A percentile compares a stretch with the other conserved stretches of the same genome.
Conservation (phyloP, 2,329 filamentous ascomycete species). For the Eutypa lata region DNA sequence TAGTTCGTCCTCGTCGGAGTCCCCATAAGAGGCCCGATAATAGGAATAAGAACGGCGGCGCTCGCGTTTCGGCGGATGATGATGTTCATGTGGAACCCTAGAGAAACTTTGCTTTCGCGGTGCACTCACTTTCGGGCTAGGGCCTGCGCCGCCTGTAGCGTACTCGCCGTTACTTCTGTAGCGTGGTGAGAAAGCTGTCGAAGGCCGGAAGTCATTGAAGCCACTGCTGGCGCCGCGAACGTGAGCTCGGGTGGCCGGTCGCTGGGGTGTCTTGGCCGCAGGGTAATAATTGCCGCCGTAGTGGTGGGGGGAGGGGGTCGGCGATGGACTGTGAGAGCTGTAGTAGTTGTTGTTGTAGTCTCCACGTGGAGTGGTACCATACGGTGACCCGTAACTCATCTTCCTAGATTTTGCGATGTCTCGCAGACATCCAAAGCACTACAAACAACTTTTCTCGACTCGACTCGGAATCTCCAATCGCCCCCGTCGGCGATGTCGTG, state of each 20-base stretch:
- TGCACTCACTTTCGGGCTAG: slow-evolving; percentile 57
- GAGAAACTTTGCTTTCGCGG: slow-evolving; percentile 35
- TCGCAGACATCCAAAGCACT: slow-evolving; percentile 24
- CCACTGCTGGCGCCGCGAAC: slow-evolving; percentile 42
- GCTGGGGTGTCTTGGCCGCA: slow-evolving; percentile 43
- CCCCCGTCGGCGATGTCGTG: slow-evolving; percentile 9
- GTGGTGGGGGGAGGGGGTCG: slow-evolving; percentile 54
- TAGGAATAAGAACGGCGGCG: slow-evolving; percentile 56
- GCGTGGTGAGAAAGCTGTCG: slow-evolving; percentile 55
- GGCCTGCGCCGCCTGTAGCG: slow-evolving; percentile 44
- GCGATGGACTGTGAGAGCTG: slow-evolving; percentile 51
- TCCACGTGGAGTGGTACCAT: slow-evolving; percentile 42
- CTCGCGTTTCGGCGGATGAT: slow-evolving; percentile 44
- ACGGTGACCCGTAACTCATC: slow-evolving; percentile 43
- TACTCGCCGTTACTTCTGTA: slow-evolving; percentile 62
- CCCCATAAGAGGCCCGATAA: slow-evolving; percentile 59
- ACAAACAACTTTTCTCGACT: slow-evolving; percentile 2
- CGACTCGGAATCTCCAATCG: slow-evolving; percentile 12
- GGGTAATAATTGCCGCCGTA: slow-evolving; percentile 45
- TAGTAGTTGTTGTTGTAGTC: slow-evolving; percentile 50
- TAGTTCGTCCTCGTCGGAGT: slow-evolving; percentile 63
- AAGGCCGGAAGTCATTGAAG: slow-evolving; percentile 39
- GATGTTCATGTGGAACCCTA: slow-evolving; percentile 38
- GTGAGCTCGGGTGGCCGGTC: slow-evolving; percentile 53
- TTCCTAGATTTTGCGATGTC: slow-evolving; percentile 33